phyloP scores from a whole-genome alignment of 257 asterid species.

The Solanum ossicruentum region DNA sequence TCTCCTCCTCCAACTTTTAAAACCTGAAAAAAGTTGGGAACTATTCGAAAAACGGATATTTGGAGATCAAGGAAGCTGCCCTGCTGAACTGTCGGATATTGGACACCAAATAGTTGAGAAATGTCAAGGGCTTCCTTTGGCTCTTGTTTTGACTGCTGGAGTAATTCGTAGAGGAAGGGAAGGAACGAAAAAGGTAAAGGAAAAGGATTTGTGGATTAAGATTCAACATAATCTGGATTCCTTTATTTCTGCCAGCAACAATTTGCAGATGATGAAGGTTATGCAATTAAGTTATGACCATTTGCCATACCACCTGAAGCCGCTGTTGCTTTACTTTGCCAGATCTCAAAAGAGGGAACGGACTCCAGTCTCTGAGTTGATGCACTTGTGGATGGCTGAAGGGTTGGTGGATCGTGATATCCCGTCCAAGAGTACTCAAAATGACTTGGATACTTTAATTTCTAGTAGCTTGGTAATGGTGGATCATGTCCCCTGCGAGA shows the following conservation, averaged over 20 bases:
- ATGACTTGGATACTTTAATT: constrained; percentile 4
- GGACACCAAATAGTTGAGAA: neutral
- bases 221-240: neutral
- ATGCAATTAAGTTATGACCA: constrained; percentile 17
- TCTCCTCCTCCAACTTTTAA: neutral
- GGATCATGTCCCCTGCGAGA: neutral
- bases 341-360: neutral
- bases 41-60: neutral
- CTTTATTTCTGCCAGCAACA: too few species aligned
- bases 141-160: neutral
- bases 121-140: constrained; percentile 9
- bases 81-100: neutral
- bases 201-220: neutral
- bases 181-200: too few species aligned
- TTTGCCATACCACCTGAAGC: constrained; percentile 14
- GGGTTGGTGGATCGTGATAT: constrained; percentile 10
- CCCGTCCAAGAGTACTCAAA: neutral
- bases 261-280: neutral
- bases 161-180: too few species aligned
- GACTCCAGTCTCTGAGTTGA: constrained; percentile 5
- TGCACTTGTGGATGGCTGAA: constrained; percentile 13
- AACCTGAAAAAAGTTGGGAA: neutral
- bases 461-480: constrained; percentile 2
- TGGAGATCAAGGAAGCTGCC: neutral
- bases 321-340: constrained; percentile 22